A percentile compares a stretch with the other conserved stretches of the same genome.
phyloP scores from a whole-genome alignment of 2,329 filamentous ascomycete species.

The Botryotinia narcissicola region DNA sequence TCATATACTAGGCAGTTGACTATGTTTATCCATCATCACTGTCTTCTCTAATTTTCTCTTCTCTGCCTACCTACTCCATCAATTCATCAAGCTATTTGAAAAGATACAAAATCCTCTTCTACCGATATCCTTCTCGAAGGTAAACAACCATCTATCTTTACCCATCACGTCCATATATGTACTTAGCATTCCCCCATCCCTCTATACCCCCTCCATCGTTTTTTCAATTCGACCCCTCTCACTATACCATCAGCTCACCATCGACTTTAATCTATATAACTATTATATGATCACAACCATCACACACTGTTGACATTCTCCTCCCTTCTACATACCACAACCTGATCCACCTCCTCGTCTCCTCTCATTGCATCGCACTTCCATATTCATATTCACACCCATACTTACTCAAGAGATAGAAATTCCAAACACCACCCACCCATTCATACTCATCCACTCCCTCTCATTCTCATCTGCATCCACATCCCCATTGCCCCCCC shows the following conservation, averaged over 20 bases:
- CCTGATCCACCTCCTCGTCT: no score
- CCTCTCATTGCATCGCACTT: no score
- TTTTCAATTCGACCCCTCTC: not conserved
- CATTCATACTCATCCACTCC: not conserved
- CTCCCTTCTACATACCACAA: no score
- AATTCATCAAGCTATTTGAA: not conserved
- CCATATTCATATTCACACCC: not conserved
- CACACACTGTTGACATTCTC: no score
- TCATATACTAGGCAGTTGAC: not conserved
- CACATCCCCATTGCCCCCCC: not conserved
- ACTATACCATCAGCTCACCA: not conserved
- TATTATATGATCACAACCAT: not conserved
- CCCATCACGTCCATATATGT: not conserved
- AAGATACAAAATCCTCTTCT: not conserved
- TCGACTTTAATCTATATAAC: not conserved
- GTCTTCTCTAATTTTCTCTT: not conserved
- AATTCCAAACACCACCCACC: not conserved
- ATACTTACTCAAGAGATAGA: not conserved
- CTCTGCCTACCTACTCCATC: not conserved
- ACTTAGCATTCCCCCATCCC: not conserved
- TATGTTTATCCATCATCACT: no score
- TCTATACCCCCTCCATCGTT: fast-evolving
- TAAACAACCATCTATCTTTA: not conserved
- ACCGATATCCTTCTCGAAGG: not conserved
- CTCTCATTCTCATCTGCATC: not conserved